Evolutionary conservation across 805 yeast genomes (phyloP), one percentile per base, ranked within the genome.

Genomic region (Cyberlindnera galapagoensis): DNA sequence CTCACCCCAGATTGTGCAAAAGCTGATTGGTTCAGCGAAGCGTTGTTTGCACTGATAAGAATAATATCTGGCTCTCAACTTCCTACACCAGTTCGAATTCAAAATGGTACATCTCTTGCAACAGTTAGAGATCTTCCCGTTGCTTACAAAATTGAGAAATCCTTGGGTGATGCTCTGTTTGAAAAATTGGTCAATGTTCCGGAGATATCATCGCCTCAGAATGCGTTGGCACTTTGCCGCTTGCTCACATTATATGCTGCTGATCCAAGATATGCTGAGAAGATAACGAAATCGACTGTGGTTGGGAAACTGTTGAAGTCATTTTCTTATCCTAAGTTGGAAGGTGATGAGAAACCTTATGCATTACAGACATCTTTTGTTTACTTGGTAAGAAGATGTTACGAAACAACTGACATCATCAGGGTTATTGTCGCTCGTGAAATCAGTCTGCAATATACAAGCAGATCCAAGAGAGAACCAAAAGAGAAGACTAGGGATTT

Each of bases 381-480:
- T 1, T 60, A 74, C 9, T 58, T 86, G 21, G 52, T 79, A 2
- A 69, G 95, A 50, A 64, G 81, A 26, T 77, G 87, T 36, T 74
- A 79, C 51, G 97, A 87, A 53, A 69, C 74, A 3, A 52, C 60
- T 0, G 67, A 63, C 0, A 57, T 71, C 9, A 58, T 85, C 5
- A 60, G 63, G 18, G 59, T 60, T 8, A 57, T 70, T 23, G 71
- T 84, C 46, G 45, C 57, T 1, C 59, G 66, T 15, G 86, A 79
- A 35, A 51, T 83, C 9, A 52, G 65, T 4, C 61, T 57, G 17
- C 57, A 65, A 19, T 65, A 76, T 28, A 52, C 53, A 1, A 48
- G 59, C 2, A 56, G 51, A 28, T 52, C 44, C n/a, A 45, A 56
- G 16, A 56, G 51, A 21, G 47, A 39, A 2, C 31, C 31, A 6